Evolutionary conservation across 1,139 yeast genomes (phyloP).

Genomic region (Yamadazyma siamensis): DNA sequence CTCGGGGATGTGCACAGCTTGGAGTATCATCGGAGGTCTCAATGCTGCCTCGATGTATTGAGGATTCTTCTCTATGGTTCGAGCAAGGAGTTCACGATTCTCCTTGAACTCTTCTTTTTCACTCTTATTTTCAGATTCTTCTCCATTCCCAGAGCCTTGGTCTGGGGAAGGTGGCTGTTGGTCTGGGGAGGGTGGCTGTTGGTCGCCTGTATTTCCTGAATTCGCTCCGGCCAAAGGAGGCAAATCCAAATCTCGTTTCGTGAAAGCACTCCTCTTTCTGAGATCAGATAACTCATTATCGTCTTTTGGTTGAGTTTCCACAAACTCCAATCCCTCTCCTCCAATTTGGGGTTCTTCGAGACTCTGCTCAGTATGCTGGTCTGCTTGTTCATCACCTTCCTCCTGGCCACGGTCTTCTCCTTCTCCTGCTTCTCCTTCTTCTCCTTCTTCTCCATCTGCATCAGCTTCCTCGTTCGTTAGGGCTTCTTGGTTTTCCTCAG

Average conservation of each 20-base stretch:
- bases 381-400: neutral
- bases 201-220: too few species aligned
- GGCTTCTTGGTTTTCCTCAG: slow-evolving; percentile 5
- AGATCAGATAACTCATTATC: too few species aligned
- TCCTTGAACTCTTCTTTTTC: neutral
- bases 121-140: neutral
- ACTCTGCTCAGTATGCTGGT: slow-evolving; percentile 1
- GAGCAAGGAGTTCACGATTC: neutral
- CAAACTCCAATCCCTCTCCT: too few species aligned
- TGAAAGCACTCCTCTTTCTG: too few species aligned
- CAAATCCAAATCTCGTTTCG: too few species aligned
- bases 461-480: neutral
- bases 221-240: too few species aligned
- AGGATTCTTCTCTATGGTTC: slow-evolving; percentile 18
- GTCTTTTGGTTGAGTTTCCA: too few species aligned
- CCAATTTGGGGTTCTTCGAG: neutral
- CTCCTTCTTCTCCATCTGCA: slow-evolving; percentile 10
- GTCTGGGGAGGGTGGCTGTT: too few species aligned
- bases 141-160: slow-evolving; percentile 1
- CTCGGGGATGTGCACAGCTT: slow-evolving; percentile 13
- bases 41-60: slow-evolving; percentile 19
- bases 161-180: too few species aligned
- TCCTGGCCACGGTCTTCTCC: neutral
- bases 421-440: neutral
- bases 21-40: slow-evolving; percentile 20